Evolutionary conservation across 2,329 filamentous ascomycete species (phyloP), one percentile per base, ranked within the genome.

Genomic region (Ilyonectria destructans): DNA sequence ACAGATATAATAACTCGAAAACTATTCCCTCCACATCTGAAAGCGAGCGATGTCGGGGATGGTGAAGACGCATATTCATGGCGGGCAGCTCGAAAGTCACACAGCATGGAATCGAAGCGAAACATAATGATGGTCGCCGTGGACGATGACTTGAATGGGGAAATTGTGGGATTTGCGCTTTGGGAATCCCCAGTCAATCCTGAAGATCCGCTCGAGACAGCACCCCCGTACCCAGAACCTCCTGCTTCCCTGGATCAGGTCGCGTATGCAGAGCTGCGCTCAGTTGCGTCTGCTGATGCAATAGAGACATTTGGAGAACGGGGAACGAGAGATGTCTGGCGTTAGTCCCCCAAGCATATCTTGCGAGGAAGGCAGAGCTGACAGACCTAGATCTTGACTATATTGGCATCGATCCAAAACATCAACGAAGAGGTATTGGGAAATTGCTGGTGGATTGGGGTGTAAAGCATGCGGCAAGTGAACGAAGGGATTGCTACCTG

Each of bases 71-170:
- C 63, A 6, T 43, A 48, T 21, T 23, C 51, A 7, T 66, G 63
- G 63, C 57, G 63, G 2, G 49, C 43, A n/a, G 63, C 63, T 23
- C 57, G 63, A 21, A 66, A 66, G 31, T 55, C 63, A 5, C 31
- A 51, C 17, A 66, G n/a, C n/a, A 29, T 66, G 51, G n/a, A 35
- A 2, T 60, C 57, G 2, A 17, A 56, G 2, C 43, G 63, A 15
- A 57, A 19, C 1, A 43, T 49, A 19, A 49, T 61, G 12, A 61
- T 46, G 15, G 57, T 61, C 13, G 63, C 57, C 1, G 15, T 51
- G 3, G 63, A 66, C 3, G 57, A 56, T 31, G 40, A 31, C 6
- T 35, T 40, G 45, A 9, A 62, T 35, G 56, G 49, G 2, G 19
- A 35, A 5, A 35, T 66, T 45, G 63, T 66, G 2, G 63, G 63